phyloP scores from a whole-genome alignment of 106 monocot genomes.

The Acorus gramineus region DNA sequence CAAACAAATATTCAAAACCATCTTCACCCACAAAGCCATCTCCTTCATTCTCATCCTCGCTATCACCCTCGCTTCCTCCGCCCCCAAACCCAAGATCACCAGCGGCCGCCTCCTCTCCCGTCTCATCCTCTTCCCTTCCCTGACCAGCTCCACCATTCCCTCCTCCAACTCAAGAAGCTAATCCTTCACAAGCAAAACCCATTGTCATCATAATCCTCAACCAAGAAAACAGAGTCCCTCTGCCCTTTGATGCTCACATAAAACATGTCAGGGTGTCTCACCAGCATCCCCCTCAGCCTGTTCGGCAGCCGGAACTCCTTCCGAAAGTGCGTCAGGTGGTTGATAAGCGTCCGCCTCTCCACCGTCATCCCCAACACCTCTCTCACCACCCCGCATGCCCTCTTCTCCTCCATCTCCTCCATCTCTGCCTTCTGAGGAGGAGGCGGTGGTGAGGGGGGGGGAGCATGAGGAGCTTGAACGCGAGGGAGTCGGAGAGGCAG shows the following conservation, averaged over 20 bases:
- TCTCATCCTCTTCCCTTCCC: constrained; percentile 77
- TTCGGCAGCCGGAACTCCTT: constrained; percentile 79
- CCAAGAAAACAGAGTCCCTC: constrained; percentile 84
- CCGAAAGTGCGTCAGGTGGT: constrained; percentile 82
- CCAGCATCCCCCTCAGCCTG: constrained; percentile 57
- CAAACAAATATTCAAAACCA: constrained; percentile 52
- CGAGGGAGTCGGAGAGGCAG: constrained; percentile 22
- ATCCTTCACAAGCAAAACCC: constrained; percentile 62
- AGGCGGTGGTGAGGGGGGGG: constrained; percentile 29
- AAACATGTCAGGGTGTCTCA: constrained; percentile 94
- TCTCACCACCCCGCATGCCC: constrained; percentile 75
- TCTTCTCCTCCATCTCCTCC: constrained; percentile 39
- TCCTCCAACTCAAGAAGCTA: constrained; percentile 38
- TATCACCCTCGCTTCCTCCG: constrained; percentile 20
- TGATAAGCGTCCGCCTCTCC: constrained; percentile 81
- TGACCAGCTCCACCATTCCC: constrained; percentile 47
- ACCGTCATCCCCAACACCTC: constrained; percentile 80
- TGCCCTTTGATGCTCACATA: constrained; percentile 89
- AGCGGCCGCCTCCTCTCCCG: constrained; percentile 32
- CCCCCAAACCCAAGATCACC: constrained; percentile 11
- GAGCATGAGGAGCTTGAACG: constrained; percentile 77
- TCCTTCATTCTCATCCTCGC: constrained; percentile 15
- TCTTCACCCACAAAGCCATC: constrained; percentile 27
- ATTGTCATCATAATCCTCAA: constrained; percentile 70
- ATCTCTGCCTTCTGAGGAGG: too few species aligned